Evolutionary conservation across 306 rosid species (phyloP), one percentile per base, ranked within the genome.

Genomic region (Clitoria ternatea): DNA sequence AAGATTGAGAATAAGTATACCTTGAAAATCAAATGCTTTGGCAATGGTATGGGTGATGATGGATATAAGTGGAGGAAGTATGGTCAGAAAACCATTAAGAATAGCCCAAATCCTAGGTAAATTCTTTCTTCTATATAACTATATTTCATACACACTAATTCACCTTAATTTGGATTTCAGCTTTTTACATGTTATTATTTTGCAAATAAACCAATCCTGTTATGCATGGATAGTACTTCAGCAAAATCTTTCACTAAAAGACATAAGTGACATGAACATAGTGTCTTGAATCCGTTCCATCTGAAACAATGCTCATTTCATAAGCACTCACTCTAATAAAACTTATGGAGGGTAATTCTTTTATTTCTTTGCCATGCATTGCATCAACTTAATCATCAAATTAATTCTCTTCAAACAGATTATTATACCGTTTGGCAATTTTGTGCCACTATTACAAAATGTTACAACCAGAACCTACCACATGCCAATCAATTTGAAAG

Each of bases 61-160:
- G 97, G 98, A 13, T 92, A 92, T 27, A 92, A 84, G 73, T 92
- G 98, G 97, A 86, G 98, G 73, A 92, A 92, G 61, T 92, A 92
- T 69, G 98, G 98, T 0, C 98, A 92, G 78, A 93, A 93, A 78
- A 85, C 85, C 30, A 93, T 93, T 8, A 93, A 93, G 81, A 93
- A 90, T 71, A 90, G 93, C 79, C 85, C 92, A 54, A 88, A 90
- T 86, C 98, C 97, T 33, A 90, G 98, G 98, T 93, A 85, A 82
- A 3, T 23, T 56, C 52, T 37, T 52, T 47, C 30, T 72, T 55
- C 66, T 17, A 36, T 48, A 2, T 48, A 57, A 26, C 52, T 42
- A 1, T 29, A 18, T 5, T n/a, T n/a, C n/a, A 30, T 45, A 3
- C 3, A 43, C 13, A 70, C n/a, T n/a, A n/a, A n/a, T 14, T 67